phyloP scores from a whole-genome alignment of 257 asterid genomes.

The Scutellaria baicalensis region DNA sequence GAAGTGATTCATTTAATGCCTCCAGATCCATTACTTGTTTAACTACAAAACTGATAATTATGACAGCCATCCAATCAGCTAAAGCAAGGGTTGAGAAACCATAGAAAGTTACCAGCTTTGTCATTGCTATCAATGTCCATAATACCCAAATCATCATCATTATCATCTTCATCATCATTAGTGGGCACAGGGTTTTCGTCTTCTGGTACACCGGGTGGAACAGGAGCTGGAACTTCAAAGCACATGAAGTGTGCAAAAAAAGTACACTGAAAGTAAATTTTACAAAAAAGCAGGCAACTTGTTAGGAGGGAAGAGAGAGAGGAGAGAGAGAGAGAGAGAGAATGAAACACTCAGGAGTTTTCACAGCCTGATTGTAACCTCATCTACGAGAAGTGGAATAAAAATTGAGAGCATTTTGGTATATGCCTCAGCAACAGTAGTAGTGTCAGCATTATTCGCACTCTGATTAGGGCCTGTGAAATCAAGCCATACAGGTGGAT shows the following conservation, averaged over 20 bases:
- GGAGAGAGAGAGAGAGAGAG: background rate
- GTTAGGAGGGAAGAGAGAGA: background rate
- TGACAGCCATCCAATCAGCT: constrained; percentile 11
- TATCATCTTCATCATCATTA: constrained; percentile 37
- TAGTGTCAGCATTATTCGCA: constrained; percentile 65
- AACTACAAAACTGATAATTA: constrained; percentile 37
- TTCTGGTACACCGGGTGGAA: constrained; percentile 55
- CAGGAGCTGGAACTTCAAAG: constrained; percentile 83
- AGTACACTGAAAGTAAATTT: constrained; percentile 56
- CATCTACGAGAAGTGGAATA: constrained; percentile 92
- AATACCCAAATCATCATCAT: constrained; percentile 63
- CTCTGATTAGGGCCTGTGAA: constrained; percentile 63
- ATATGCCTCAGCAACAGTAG: constrained; percentile 81
- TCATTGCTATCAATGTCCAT: constrained; percentile 53
- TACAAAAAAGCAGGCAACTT: background rate
- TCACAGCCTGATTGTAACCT: constrained; percentile 41
- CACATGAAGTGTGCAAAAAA: constrained; percentile 97
- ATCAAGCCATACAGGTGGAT: constrained; percentile 85
- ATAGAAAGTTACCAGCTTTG: constrained; percentile 40
- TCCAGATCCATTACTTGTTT: constrained; percentile 49
- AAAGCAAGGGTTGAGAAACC: constrained; percentile 3
- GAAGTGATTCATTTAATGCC: constrained; percentile 82
- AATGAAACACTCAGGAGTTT: background rate
- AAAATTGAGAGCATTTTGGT: constrained; percentile 79
- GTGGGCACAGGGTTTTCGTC: constrained; percentile 28